These are phyloP conservation scores for Clathrospora elynae DNA, from an alignment of 2,329 filamentous ascomycete genomes.

Conservation along the genomic window DNA sequence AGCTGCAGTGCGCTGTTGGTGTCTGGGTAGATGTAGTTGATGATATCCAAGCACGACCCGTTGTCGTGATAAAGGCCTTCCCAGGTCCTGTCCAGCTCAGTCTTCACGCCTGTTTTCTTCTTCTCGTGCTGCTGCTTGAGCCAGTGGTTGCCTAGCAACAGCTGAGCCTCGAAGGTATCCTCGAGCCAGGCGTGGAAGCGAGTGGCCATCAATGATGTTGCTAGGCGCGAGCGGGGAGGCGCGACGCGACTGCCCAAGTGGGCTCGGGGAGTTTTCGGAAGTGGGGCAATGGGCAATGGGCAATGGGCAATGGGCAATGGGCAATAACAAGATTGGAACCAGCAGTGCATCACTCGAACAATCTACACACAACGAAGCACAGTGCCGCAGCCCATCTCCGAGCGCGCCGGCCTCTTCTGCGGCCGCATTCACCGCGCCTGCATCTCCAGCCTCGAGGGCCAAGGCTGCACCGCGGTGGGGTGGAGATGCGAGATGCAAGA, in stretches of 20 bases:
- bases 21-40: constrained; percentile 14
- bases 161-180: constrained; percentile 24
- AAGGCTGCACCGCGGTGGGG: constrained; percentile 3
- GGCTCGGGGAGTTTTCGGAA: constrained; percentile 1
- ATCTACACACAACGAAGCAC: too few relatives aligned
- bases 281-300: too few relatives aligned
- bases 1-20: constrained; percentile 27
- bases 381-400: neutral
- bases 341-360: too few relatives aligned
- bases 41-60: constrained; percentile 42
- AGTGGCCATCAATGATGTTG: constrained; percentile 19
- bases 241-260: constrained; percentile 22
- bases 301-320: too few relatives aligned
- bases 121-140: constrained; percentile 19
- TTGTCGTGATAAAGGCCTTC: constrained; percentile 41
- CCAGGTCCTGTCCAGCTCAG: constrained; percentile 21
- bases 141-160: constrained; percentile 33
- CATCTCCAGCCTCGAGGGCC: constrained; percentile 3
- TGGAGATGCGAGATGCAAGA: neutral
- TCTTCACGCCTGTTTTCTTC: constrained; percentile 10
- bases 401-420: constrained; percentile 1
- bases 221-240: constrained; percentile 10
- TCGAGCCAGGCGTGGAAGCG: constrained; percentile 31
- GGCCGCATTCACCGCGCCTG: constrained; percentile 5
- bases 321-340: constrained; percentile 2